Evolutionary conservation across 257 asterid genomes (phyloP).

Genomic region (Primulina tabacum): DNA sequence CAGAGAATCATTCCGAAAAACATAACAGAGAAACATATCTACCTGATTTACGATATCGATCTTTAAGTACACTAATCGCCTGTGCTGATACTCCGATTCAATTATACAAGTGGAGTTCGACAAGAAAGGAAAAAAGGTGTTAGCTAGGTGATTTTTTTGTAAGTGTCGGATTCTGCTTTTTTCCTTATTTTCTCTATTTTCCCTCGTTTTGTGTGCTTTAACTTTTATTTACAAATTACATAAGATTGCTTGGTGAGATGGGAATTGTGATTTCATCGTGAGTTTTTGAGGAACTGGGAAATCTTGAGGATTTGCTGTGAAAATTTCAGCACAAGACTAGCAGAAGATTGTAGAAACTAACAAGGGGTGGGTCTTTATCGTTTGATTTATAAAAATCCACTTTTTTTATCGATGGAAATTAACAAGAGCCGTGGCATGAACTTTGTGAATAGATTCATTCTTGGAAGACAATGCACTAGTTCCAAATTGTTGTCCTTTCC

Average conservation of each 20-base stretch:
- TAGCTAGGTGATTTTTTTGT: constrained; percentile 23
- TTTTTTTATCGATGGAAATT: no score
- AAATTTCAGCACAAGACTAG: constrained; percentile 17
- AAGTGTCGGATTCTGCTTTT: constrained; percentile 22
- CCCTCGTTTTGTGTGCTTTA: not conserved
- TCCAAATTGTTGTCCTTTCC: no score
- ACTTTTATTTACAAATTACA: constrained; percentile 4
- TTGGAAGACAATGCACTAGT: no score
- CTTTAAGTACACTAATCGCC: constrained; percentile 25
- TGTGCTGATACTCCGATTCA: constrained; percentile 32
- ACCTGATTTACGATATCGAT: constrained; percentile 8
- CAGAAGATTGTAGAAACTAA: not conserved
- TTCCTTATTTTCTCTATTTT: constrained; percentile 14
- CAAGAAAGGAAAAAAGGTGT: constrained; percentile 20
- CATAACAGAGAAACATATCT: not conserved
- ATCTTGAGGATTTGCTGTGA: constrained; percentile 36
- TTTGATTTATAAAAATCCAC: not conserved
- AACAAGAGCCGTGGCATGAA: no score
- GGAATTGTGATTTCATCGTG: constrained; percentile 21
- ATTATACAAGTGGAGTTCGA: constrained; percentile 39
- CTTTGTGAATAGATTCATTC: no score
- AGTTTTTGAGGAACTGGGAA: constrained; percentile 30
- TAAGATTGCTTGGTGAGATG: not conserved
- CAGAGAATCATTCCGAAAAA: constrained; percentile 23
- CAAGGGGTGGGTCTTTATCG: not conserved